Percentiles rank a stretch among this genome's conserved stretches.
Conservation (phyloP, 2,329 filamentous ascomycete species). For the Verticillium nubilum region DNA sequence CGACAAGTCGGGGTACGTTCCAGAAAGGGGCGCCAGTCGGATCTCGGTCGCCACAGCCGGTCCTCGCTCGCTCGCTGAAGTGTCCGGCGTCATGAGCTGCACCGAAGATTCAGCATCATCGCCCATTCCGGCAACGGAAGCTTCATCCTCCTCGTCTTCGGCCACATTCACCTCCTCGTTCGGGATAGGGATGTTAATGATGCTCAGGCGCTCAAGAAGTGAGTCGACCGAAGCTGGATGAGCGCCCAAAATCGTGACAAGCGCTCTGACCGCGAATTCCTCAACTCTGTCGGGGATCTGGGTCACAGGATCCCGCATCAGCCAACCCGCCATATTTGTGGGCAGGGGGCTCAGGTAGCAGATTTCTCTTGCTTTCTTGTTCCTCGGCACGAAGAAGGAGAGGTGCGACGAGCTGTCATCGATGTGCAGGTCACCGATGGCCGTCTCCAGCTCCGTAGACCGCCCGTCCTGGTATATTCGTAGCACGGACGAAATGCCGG, state of each 20-base stretch:
- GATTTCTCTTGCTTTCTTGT: slow-evolving; percentile 18
- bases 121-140: neutral
- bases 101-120: neutral
- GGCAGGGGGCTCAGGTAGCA: slow-evolving; percentile 22
- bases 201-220: neutral
- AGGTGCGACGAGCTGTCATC: slow-evolving; percentile 15
- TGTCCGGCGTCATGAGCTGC: neutral
- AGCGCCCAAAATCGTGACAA: neutral
- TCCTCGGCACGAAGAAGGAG: slow-evolving; percentile 24
- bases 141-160: neutral
- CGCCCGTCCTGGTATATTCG: slow-evolving; percentile 20
- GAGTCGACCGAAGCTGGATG: neutral
- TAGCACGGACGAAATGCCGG: slow-evolving; percentile 21
- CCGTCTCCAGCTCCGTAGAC: slow-evolving; percentile 10
- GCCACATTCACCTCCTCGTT: neutral
- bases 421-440: slow-evolving; percentile 21
- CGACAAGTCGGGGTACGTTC: neutral
- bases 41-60: neutral
- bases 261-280: neutral
- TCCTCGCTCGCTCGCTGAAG: neutral
- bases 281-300: neutral
- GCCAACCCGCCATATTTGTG: slow-evolving; percentile 21
- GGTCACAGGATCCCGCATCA: slow-evolving; percentile 23
- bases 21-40: neutral
- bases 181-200: neutral